Conservation (phyloP, 192 early-diverging fungal species). For the Lobosporangium transversale region DNA sequence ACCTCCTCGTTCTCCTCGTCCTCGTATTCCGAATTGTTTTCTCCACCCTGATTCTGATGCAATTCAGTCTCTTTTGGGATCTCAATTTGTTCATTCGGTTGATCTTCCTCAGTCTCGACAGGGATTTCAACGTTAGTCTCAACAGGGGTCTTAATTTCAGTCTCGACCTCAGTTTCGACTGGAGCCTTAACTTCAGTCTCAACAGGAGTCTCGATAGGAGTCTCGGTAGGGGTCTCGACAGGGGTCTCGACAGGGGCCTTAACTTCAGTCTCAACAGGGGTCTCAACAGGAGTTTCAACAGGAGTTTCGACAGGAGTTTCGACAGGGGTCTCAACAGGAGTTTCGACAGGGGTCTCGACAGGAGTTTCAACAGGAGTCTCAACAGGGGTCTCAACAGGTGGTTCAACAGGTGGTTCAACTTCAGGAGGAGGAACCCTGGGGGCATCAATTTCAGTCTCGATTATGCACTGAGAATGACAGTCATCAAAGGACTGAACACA, state of each 20-base stretch:
- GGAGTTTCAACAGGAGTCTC: no score
- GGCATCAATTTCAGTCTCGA: neutral
- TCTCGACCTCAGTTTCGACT: neutral
- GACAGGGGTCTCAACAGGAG: neutral
- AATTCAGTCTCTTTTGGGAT: neutral
- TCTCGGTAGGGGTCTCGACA: neutral
- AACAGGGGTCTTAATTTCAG: neutral
- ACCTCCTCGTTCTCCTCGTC: conserved; percentile 22
- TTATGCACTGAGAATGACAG: conserved; percentile 16
- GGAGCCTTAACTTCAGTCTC: neutral
- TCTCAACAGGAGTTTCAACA: neutral
- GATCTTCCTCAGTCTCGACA: neutral
- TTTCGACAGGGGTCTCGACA: neutral
- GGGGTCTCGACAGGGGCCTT: neutral
- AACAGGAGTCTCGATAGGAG: neutral
- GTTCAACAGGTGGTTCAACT: no score
- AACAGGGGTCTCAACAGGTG: no score
- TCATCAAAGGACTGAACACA: conserved; percentile 21
- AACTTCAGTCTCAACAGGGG: neutral
- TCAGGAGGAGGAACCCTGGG: neutral
- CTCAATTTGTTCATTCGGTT: neutral
- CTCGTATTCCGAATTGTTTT: conserved; percentile 13
- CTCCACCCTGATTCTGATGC: neutral
- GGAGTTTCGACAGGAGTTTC: neutral
- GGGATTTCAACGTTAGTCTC: neutral